Evolutionary conservation across 2,329 filamentous ascomycete genomes (phyloP).

Genomic region (Allantophomopsis cytisporea): DNA sequence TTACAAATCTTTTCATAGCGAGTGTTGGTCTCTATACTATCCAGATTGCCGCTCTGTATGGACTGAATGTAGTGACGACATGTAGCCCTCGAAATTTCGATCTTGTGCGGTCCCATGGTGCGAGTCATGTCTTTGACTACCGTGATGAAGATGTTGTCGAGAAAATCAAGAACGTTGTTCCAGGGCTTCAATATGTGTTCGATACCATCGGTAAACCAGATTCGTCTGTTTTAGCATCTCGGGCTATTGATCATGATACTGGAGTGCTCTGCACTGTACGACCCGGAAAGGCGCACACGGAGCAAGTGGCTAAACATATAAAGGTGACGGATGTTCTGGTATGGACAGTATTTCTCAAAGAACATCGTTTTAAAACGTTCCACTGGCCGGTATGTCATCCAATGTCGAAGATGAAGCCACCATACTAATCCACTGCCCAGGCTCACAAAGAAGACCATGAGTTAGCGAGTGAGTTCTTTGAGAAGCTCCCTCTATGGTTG

Average conservation of each 20-base stretch:
- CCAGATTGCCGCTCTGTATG: conserved; percentile 11
- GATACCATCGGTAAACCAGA: conserved; percentile 26
- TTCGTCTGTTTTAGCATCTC: conserved; percentile 20
- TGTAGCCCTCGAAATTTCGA: conserved; percentile 20
- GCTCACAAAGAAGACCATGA: conserved; percentile 21
- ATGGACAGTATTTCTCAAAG: conserved; percentile 22
- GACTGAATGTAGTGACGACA: conserved; percentile 19
- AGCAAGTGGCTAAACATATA: too few species aligned
- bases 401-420: not conserved
- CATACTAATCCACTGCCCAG: conserved; percentile 7
- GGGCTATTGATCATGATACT: conserved; percentile 13
- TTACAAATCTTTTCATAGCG: too few species aligned
- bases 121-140: conserved; percentile 25
- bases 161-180: conserved; percentile 18
- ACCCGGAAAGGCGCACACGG: conserved; percentile 4
- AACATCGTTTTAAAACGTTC: conserved; percentile 21
- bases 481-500: conserved; percentile 21
- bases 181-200: conserved; percentile 22
- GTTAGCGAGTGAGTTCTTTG: conserved; percentile 21
- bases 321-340: too few species aligned
- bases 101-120: conserved; percentile 19
- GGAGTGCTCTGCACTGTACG: conserved; percentile 25
- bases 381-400: conserved; percentile 21
- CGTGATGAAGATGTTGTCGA: conserved; percentile 20
- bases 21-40: conserved; percentile 19